phyloP scores from a whole-genome alignment of 1,139 yeast genomes.

The Yamadazyma friedrichii region DNA sequence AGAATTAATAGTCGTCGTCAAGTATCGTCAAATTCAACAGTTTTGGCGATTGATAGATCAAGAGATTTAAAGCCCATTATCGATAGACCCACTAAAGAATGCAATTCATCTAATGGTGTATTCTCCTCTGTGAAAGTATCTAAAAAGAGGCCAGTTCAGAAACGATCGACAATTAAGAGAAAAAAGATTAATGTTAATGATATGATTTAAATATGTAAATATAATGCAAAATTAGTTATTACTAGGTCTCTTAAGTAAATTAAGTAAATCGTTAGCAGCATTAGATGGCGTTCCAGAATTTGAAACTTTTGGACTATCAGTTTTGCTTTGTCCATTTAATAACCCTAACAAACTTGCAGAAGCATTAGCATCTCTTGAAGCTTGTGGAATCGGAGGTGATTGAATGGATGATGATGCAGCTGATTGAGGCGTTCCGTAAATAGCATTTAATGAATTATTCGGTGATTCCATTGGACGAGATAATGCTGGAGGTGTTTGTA shows the following conservation, averaged over 20 bases:
- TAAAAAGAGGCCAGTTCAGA: conserved; percentile 6
- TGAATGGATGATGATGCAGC: neutral
- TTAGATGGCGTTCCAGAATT: conserved; percentile 8
- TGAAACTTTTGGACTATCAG: conserved; percentile 8
- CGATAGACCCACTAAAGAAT: neutral
- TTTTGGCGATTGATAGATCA: conserved; percentile 10
- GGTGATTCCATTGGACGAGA: neutral
- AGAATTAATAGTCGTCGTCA: conserved; percentile 8
- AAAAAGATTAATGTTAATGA: conserved; percentile 4
- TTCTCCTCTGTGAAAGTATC: conserved; percentile 7
- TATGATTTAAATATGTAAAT: conserved; percentile 2
- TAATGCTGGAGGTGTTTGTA: conserved; percentile 1
- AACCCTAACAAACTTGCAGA: conserved; percentile 18
- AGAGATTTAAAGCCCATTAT: conserved; percentile 8
- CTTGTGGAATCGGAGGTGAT: conserved; percentile 2
- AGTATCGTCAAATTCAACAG: conserved; percentile 1
- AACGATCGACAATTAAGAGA: conserved; percentile 10
- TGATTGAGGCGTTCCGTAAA: conserved; percentile 9
- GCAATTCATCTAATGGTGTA: conserved; percentile 1
- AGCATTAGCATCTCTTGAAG: conserved; percentile 11
- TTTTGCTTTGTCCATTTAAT: conserved; percentile 12
- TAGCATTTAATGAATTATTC: conserved; percentile 7
- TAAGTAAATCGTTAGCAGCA: conserved; percentile 16
- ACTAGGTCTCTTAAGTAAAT: conserved; percentile 11
- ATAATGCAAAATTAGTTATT: conserved; percentile 3